Conservation (phyloP, 1,284 basidiomycete species). For the Ceratobasidium sp. region DNA sequence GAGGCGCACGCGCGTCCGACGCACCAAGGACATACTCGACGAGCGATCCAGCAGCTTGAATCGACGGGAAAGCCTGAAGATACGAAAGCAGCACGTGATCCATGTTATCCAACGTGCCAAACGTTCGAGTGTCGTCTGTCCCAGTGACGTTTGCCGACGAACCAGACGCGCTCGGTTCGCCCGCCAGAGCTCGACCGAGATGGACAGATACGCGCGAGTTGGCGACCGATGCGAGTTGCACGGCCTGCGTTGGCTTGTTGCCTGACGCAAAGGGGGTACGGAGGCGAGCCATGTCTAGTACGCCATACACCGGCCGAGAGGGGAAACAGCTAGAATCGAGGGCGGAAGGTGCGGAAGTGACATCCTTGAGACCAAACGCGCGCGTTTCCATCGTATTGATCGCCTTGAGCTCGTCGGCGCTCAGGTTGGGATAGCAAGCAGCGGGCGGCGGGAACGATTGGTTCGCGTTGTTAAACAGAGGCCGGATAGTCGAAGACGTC, state of each 20-base stretch:
- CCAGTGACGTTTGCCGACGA: slow-evolving; percentile 56
- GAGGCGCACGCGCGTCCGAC: slow-evolving; percentile 54
- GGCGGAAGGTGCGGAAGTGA: slow-evolving; percentile 54
- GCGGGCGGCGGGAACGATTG: slow-evolving; percentile 71
- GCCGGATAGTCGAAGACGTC: slow-evolving; percentile 59
- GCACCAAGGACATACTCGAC: slow-evolving; percentile 64
- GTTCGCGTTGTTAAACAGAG: slow-evolving; percentile 62
- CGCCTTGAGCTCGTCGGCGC: slow-evolving; percentile 59
- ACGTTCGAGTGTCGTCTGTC: slow-evolving; percentile 66
- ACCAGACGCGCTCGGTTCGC: slow-evolving; percentile 60
- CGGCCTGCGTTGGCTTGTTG: slow-evolving; percentile 65
- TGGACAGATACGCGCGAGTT: slow-evolving; percentile 66
- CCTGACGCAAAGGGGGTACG: slow-evolving; percentile 69
- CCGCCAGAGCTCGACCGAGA: slow-evolving; percentile 66
- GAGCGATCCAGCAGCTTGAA: slow-evolving; percentile 65
- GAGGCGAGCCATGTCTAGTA: slow-evolving; percentile 69
- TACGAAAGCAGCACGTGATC: slow-evolving; percentile 73
- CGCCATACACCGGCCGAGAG: slow-evolving; percentile 72
- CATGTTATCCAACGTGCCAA: slow-evolving; percentile 68
- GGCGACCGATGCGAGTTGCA: slow-evolving; percentile 63
- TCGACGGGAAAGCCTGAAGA: slow-evolving; percentile 66
- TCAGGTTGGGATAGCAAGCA: slow-evolving; percentile 70
- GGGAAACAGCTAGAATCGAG: slow-evolving; percentile 69
- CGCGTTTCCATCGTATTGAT: slow-evolving; percentile 66
- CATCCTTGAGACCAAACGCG: slow-evolving; percentile 65